Evolutionary conservation across 1,139 yeast species (phyloP).

Genomic region (Candida pseudocylindracea): DNA sequence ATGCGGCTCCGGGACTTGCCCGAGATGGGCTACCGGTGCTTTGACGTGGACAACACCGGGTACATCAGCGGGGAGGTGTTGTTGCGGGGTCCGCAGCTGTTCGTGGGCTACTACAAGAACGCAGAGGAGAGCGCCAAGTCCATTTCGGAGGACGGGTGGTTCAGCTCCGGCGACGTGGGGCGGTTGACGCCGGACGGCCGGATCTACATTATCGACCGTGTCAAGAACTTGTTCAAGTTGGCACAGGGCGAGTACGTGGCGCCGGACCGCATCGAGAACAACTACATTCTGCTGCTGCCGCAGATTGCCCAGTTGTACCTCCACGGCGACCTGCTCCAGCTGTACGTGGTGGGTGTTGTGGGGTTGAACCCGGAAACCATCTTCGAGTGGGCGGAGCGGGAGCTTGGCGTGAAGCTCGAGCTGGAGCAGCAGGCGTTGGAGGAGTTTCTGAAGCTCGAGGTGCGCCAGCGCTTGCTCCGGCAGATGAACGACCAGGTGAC

Average conservation of each 20-base stretch:
- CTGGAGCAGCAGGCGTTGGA: not conserved
- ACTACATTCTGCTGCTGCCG: constrained; percentile 13
- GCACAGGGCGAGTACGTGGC: constrained; percentile 22
- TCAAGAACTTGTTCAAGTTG: constrained; percentile 20
- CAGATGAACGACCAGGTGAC: constrained; percentile 10
- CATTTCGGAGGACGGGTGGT: constrained; percentile 12
- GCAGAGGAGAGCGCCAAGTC: constrained; percentile 15
- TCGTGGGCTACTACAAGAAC: constrained; percentile 14
- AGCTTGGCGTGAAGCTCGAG: too few relatives aligned
- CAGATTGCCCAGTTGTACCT: constrained; percentile 13
- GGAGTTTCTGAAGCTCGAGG: constrained; percentile 6
- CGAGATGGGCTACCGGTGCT: constrained; percentile 13
- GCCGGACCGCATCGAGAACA: constrained; percentile 19
- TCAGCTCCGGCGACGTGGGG: constrained; percentile 18
- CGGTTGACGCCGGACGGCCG: constrained; percentile 13
- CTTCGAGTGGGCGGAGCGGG: too few relatives aligned
- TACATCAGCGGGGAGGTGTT: constrained; percentile 14
- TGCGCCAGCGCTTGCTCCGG: constrained; percentile 8
- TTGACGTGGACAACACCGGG: constrained; percentile 6
- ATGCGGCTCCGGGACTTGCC: constrained; percentile 10
- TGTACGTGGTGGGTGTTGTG: constrained; percentile 12
- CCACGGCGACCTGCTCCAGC: constrained; percentile 25
- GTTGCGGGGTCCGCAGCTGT: constrained; percentile 18
- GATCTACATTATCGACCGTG: constrained; percentile 16
- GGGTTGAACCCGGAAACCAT: constrained; percentile 15